Conservation (phyloP, 495 filamentous ascomycete genomes). For the Tuber umbilicatum region DNA sequence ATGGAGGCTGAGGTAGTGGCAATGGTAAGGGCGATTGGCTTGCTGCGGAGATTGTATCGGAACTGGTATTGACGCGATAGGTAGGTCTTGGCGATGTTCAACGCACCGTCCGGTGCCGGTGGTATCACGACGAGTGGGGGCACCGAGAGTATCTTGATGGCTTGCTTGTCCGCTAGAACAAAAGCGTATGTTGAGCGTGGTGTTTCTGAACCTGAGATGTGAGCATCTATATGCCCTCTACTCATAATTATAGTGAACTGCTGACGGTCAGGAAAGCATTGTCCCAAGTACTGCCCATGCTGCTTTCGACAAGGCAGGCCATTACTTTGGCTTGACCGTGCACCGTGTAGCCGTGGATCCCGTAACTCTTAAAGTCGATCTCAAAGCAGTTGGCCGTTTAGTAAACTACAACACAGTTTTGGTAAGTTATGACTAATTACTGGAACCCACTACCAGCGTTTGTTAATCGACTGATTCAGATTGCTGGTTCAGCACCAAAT, state of each 20-base stretch:
- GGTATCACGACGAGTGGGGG: conserved; percentile 90
- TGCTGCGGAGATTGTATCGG: background rate
- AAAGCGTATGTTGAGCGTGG: conserved; percentile 79
- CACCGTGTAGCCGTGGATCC: conserved; percentile 86
- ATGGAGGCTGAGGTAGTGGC: conserved; percentile 98
- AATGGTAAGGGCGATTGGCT: conserved; percentile 55
- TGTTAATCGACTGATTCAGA: conserved; percentile 36
- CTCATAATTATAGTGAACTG: conserved; percentile 16
- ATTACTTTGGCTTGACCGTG: conserved; percentile 92
- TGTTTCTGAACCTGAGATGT: conserved; percentile 93
- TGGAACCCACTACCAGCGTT: background rate
- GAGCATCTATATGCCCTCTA: conserved; percentile 35
- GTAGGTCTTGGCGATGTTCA: conserved; percentile 75
- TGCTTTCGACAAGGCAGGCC: conserved; percentile 88
- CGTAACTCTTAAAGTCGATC: conserved; percentile 74
- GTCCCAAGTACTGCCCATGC: conserved; percentile 90
- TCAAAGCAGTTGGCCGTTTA: conserved; percentile 66
- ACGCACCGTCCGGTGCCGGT: conserved; percentile 73
- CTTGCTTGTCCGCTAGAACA: conserved; percentile 76
- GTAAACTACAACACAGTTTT: conserved; percentile 96
- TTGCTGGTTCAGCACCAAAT: conserved; percentile 92
- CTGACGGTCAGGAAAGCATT: conserved; percentile 55
- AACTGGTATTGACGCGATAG: background rate
- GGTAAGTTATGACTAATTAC: conserved; percentile 11
- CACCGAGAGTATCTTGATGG: conserved; percentile 95